Evolutionary conservation across 1,139 yeast species (phyloP), one percentile per base, ranked within the genome.

Genomic region (Waltiozyma solani): DNA sequence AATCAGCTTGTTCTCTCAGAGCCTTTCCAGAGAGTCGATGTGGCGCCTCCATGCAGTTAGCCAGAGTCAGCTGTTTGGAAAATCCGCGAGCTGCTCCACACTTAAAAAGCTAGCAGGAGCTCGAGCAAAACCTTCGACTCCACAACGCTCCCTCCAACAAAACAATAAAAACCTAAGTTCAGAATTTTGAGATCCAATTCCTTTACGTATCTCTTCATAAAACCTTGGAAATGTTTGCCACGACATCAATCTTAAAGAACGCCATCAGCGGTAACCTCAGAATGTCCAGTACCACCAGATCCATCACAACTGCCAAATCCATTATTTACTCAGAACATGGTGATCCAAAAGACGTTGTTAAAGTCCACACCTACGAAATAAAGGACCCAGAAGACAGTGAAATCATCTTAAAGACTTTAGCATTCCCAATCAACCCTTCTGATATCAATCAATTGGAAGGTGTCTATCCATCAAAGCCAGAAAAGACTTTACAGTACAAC

Each of bases 381-480:
- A 71, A 67, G 39, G 73, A 72, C 37, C 63, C 63, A 32, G 60
- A 64, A 27, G 56, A 67, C 21, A 59, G 59, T 21, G 57, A 63
- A 34, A 40, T 64, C 18, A 54, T 65, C 15, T 46, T 64, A 40
- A 58, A 63, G 34, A 50, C 66, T 2, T 63, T 91, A 43, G 97
- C 95, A 0, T 77, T 93, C 39, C 97, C 99, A 2, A 73, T 93
- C 47, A 89, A 89, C 54, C 97, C 97, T 0, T 82, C 95, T 0
- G 97, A 89, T 55, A 70, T 86, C 57, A 84, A 84, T 54, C 96
- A 87, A 60, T 67, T 89, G 47, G 87, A 83, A 56, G 96, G 96
- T n/a, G 93, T 84, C 0, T 89, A 89, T 51, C 95, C 96, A 1
- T 76, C 87, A n/a, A 73, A 68, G 48, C 95, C 96, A 0, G 69